Conservation (phyloP, 2,329 filamentous ascomycete species). For the Tolypocladium capitatum region DNA sequence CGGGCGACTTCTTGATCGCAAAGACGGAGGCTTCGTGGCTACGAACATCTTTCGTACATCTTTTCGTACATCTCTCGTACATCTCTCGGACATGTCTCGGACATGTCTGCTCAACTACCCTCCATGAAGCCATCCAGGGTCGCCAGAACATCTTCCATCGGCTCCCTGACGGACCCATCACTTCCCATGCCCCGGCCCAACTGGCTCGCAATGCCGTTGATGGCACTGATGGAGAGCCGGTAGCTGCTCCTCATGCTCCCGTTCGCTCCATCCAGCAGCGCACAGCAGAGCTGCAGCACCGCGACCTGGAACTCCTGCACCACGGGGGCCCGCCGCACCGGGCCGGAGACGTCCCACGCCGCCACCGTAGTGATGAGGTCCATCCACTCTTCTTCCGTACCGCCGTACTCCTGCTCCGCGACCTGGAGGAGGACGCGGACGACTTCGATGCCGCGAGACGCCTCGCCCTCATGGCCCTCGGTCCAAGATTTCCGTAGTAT, state of each 20-base stretch:
- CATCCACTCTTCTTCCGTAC: conserved; percentile 43
- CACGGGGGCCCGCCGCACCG: conserved; percentile 8
- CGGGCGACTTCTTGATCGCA: no score
- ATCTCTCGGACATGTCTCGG: no score
- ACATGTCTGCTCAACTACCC: no score
- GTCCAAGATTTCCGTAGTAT: conserved; percentile 24
- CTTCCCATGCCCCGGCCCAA: conserved; percentile 20
- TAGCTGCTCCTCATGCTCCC: conserved; percentile 36
- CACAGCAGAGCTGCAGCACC: conserved; percentile 40
- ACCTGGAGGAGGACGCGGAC: conserved; percentile 41
- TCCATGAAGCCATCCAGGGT: conserved; percentile 12
- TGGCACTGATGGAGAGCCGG: conserved; percentile 33
- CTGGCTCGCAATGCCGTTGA: conserved; percentile 33
- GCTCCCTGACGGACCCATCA: conserved; percentile 22
- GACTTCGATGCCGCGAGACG: conserved; percentile 39
- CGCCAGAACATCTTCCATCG: conserved; percentile 30
- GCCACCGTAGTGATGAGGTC: conserved; percentile 36
- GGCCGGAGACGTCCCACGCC: conserved; percentile 28
- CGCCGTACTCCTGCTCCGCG: conserved; percentile 30
- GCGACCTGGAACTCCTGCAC: conserved; percentile 39
- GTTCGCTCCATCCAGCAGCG: conserved; percentile 33
- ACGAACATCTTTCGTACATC: no score
- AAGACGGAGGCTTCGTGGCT: no score
- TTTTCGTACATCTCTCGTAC: no score
- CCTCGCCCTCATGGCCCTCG: conserved; percentile 12